Percentiles rank a stretch among this genome's conserved stretches.
These are phyloP conservation scores for Fusarium agapanthi DNA, from an alignment of 2,329 filamentous ascomycete species.

Conservation along the genomic window DNA sequence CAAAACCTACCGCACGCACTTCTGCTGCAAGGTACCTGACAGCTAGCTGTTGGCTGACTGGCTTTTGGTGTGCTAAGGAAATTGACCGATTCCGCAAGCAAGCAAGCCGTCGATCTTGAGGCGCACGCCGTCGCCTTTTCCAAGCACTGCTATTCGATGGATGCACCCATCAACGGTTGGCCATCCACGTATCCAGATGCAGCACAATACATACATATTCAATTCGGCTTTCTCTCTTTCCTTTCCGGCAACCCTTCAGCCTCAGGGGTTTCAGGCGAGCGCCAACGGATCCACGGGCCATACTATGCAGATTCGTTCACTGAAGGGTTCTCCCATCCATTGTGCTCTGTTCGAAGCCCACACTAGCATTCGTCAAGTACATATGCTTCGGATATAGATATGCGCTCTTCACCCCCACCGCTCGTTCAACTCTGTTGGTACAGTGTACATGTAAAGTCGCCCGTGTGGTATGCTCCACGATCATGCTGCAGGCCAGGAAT, in stretches of 20 bases:
- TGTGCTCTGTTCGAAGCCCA: slow-evolving; percentile 1
- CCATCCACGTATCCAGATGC: slow-evolving; percentile 14
- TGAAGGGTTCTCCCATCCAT: background rate
- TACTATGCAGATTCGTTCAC: background rate
- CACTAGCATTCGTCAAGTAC: background rate
- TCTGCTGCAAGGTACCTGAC: slow-evolving; percentile 16
- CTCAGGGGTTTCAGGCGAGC: slow-evolving; percentile 33
- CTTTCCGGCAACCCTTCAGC: slow-evolving; percentile 11
- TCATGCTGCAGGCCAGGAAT: slow-evolving; percentile 12
- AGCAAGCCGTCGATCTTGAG: slow-evolving; percentile 24
- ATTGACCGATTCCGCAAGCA: slow-evolving; percentile 21
- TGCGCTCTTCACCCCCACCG: slow-evolving; percentile 19
- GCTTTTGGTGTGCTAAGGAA: background rate
- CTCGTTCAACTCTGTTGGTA: slow-evolving; percentile 15
- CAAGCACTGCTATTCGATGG: slow-evolving; percentile 16
- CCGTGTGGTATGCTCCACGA: slow-evolving; percentile 4
- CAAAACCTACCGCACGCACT: background rate
- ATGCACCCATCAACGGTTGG: slow-evolving; percentile 23
- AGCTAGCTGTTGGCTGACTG: background rate
- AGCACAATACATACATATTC: background rate
- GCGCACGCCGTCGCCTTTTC: slow-evolving; percentile 20
- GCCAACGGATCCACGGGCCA: slow-evolving; percentile 26
- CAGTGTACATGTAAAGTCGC: slow-evolving; percentile 25
- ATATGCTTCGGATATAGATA: slow-evolving; percentile 11
- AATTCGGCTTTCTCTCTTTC: background rate